Evolutionary conservation across 108 stramenopile species (phyloP), one percentile per base, ranked within the genome.

Genomic region (Cylindrotheca fusiformis): DNA sequence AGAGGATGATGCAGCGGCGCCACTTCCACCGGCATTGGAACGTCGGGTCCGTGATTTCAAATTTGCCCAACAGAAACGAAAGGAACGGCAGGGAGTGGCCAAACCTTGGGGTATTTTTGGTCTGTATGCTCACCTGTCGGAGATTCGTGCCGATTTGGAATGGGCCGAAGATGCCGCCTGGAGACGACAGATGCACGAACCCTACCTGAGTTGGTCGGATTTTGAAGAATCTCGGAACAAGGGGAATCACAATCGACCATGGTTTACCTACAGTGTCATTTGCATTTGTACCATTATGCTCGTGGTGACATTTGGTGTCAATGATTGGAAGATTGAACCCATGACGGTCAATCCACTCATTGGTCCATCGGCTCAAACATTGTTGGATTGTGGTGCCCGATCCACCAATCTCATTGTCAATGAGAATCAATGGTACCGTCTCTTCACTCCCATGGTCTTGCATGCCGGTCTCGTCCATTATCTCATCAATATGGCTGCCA

Each of bases 401-500:
- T 78, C 90, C 64, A 80, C 92, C 2, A 74, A 80, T 55, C 56
- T 91, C 33, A 97, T 98, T 67, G 87, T 96, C n/a, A 71, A 90
- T 27, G 78, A 91, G 32, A 67, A 81, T 28, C 87, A 96, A 58
- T 83, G 72, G 21, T 93, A 84, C 85, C 60, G 96, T 12, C 52
- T 98, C 19, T 63, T 86, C 21, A 90, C 91, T 8, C 81, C 96
- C 1, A 91, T 95, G 62, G 76, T 97, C 54, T 80, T 98, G 22
- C 97, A 98, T 78, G 96, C 95, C n/a, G 97, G 97, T 23, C 52
- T 98, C 28, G 86, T 98, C 0, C 97, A 98, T 69, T 93, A 86
- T 60, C 19, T 95, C 24, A 63, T 94, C 55, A 98, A 98, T 58
- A 91, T 96, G 87, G 48, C 94, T 4, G 94, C 88, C 8, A 68